Evolutionary conservation across 2,329 filamentous ascomycete genomes (phyloP).

Genomic region (Aspergillus novoparasiticus): DNA sequence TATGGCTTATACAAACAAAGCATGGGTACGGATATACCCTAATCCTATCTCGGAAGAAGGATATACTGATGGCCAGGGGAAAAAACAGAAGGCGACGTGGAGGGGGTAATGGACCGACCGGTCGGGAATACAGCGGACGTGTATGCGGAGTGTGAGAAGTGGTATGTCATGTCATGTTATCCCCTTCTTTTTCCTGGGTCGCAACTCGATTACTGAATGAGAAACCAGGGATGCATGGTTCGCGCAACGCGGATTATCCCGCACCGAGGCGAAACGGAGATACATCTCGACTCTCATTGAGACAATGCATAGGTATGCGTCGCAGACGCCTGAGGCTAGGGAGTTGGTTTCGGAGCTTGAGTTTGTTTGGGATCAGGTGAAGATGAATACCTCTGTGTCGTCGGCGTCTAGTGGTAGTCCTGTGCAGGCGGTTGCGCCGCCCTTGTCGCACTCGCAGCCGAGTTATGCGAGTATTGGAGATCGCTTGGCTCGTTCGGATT

Average conservation of each 20-base stretch:
- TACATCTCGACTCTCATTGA: slow-evolving; percentile 94
- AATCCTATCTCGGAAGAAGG: background rate
- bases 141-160: slow-evolving; percentile 66
- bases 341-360: slow-evolving; percentile 94
- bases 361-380: slow-evolving; percentile 98
- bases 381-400: slow-evolving; percentile 66
- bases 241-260: slow-evolving; percentile 75
- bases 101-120: slow-evolving; percentile 88
- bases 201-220: no score
- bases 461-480: slow-evolving; percentile 40
- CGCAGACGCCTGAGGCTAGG: slow-evolving; percentile 73
- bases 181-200: background rate
- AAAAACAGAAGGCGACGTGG: slow-evolving; percentile 79
- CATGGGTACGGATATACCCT: slow-evolving; percentile 63
- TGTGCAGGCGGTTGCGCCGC: slow-evolving; percentile 32
- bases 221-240: slow-evolving; percentile 83
- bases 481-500: slow-evolving; percentile 39
- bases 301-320: slow-evolving; percentile 96
- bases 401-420: slow-evolving; percentile 22
- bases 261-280: slow-evolving; percentile 89
- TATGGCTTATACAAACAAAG: slow-evolving; percentile 99
- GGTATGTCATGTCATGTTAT: slow-evolving; percentile 45
- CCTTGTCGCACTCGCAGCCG: slow-evolving; percentile 29
- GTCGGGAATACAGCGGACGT: slow-evolving; percentile 53
- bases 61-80: slow-evolving; percentile 1